Evolutionary conservation across 495 filamentous ascomycete species (phyloP).

Genomic region (Bacidia gigantensis): DNA sequence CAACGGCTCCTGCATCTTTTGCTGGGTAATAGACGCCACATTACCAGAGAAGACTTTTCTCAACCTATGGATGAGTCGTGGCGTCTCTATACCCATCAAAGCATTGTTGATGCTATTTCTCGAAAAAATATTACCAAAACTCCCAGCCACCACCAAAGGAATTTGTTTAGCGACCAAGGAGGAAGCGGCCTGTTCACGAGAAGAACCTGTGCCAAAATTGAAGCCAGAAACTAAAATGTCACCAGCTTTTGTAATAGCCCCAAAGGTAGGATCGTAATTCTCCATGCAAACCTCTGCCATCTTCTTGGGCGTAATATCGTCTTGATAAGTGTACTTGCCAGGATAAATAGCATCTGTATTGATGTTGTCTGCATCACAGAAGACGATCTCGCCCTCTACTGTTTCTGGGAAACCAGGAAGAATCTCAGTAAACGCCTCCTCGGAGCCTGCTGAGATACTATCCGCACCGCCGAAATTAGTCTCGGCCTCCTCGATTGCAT

Average conservation of each 20-base stretch:
- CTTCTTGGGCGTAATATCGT: constrained; percentile 55
- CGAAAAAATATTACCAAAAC: constrained; percentile 80
- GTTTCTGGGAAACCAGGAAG: constrained; percentile 39
- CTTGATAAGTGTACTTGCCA: constrained; percentile 82
- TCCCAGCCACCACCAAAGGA: constrained; percentile 68
- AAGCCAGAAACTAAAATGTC: constrained; percentile 80
- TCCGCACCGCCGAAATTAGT: constrained; percentile 19
- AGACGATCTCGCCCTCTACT: constrained; percentile 39
- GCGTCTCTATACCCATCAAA: constrained; percentile 71
- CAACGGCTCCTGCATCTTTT: constrained; percentile 24
- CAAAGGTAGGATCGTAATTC: constrained; percentile 75
- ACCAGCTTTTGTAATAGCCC: constrained; percentile 39
- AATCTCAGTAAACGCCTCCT: constrained; percentile 31
- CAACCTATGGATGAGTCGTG: constrained; percentile 53
- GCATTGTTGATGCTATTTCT: constrained; percentile 91
- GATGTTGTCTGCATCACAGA: constrained; percentile 40
- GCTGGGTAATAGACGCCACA: constrained; percentile 11
- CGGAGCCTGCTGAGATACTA: constrained; percentile 13
- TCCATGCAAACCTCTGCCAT: constrained; percentile 88
- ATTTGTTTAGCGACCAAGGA: constrained; percentile 78
- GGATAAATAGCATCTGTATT: constrained; percentile 65
- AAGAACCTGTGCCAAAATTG: constrained; percentile 72
- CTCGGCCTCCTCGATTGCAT: constrained; percentile 41
- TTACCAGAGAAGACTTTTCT: constrained; percentile 33
- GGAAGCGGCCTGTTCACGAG: constrained; percentile 79